Evolutionary conservation across 164 flowering plant species (phyloP), one percentile per base, ranked within the genome.

Genomic region (Tinospora cordifolia): DNA sequence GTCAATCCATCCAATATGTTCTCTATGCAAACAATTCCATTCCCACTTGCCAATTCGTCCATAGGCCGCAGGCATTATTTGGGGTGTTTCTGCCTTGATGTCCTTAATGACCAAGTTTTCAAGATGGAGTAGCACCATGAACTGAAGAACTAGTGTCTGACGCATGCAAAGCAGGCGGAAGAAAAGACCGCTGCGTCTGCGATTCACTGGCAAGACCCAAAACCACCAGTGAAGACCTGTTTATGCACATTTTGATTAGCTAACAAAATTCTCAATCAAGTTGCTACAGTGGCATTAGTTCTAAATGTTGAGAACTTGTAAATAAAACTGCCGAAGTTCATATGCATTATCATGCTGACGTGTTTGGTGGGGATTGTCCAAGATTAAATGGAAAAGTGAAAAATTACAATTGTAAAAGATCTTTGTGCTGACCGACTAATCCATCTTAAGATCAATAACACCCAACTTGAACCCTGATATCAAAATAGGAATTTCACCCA

Each of bases 171-270:
- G 85, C 70, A 5, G 86, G 22, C 27, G 83, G 63, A 38, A 69
- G 46, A 72, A 77, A 80, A 2, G 83, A 66, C 47, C 81, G 84
- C 27, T 81, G 84, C 73, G 71, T 11, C n/a, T 81, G 84, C 6
- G 81, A 39, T 71, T 88, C 96, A 78, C 69, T 83, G n/a, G 79
- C 79, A 66, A 93, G 87, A 75, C 98, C 98, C 73, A 93, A 86
- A 71, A 85, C 82, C 15, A 66, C 81, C 38, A 88, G 82, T 19
- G 81, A 77, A 65, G 96, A 73, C 73, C 98, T 93, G 96, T 65
- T 69, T 71, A 70, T 44, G 67, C 11, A 49, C 19, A 71, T n/a
- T 9, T 7, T 14, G 8, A 69, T 62, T 25, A 67, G 76, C 47
- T 38, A 24, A 40, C 59, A 66, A 57, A 39, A 3, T 71, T 38